Conservation (phyloP, 2,329 filamentous ascomycete genomes). For the Fusarium musae region DNA sequence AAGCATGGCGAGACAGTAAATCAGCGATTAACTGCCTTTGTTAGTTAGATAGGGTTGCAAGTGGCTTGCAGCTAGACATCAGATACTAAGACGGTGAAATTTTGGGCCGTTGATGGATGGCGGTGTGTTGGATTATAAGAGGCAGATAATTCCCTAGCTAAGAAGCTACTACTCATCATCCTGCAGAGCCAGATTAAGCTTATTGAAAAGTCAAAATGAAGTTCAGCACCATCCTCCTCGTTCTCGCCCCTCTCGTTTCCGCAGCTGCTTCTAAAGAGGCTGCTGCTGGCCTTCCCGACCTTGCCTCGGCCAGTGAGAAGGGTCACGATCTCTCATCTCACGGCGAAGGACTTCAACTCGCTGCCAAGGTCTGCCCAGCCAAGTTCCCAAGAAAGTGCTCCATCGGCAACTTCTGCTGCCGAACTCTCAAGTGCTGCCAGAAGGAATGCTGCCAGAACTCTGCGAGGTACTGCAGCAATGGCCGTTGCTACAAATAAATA, state of each 20-base stretch:
- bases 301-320: constrained; percentile 1
- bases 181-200: background rate
- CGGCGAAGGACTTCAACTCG: background rate
- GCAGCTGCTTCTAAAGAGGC: constrained; percentile 12
- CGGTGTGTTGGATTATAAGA: constrained; percentile 9
- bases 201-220: constrained; percentile 1
- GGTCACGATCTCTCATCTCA: background rate
- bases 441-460: constrained; percentile 28
- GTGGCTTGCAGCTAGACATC: background rate
- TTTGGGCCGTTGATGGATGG: background rate
- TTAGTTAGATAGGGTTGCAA: background rate
- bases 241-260: constrained; percentile 11
- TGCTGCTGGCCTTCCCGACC: constrained; percentile 19
- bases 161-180: background rate
- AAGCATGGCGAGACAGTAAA: background rate
- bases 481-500: constrained; percentile 15
- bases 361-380: constrained; percentile 19
- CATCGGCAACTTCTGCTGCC: constrained; percentile 19
- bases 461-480: constrained; percentile 20
- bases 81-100: constrained; percentile 5
- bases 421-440: constrained; percentile 26
- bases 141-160: fast-evolving
- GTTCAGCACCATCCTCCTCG: constrained; percentile 2
- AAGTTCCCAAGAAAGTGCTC: constrained; percentile 26
- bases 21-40: background rate